Conservation (phyloP, 2,329 filamentous ascomycete genomes). For the Clonostachys sp. region DNA sequence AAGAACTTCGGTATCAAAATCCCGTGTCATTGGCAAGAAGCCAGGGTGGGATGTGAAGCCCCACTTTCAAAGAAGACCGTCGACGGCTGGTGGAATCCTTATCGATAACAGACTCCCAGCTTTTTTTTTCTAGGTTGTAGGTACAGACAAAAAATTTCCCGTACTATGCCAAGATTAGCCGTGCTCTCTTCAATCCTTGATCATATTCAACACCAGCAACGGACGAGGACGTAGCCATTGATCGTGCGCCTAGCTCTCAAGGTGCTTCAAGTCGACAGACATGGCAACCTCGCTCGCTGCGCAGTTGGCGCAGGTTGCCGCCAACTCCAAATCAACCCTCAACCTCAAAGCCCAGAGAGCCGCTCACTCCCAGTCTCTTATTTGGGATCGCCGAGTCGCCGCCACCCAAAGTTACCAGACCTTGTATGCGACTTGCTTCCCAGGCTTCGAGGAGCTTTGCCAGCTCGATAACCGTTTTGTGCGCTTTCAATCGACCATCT, state of each 20-base stretch:
- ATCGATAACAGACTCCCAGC: too few relatives aligned
- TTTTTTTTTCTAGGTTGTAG: too few relatives aligned
- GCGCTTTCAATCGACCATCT: conserved; percentile 72
- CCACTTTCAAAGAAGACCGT: too few relatives aligned
- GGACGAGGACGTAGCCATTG: not conserved
- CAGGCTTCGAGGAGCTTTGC: conserved; percentile 90
- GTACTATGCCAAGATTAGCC: too few relatives aligned
- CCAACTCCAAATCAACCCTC: conserved; percentile 83
- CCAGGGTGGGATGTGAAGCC: too few relatives aligned
- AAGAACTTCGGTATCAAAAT: too few relatives aligned
- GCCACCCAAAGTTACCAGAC: conserved; percentile 86
- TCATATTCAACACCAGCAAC: not conserved
- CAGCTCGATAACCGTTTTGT: conserved; percentile 76
- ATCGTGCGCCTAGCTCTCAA: not conserved
- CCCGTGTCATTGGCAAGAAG: too few relatives aligned
- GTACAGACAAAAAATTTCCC: too few relatives aligned
- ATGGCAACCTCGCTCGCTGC: conserved; percentile 88
- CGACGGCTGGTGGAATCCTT: too few relatives aligned
- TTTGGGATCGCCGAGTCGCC: conserved; percentile 84
- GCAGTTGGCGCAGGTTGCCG: conserved; percentile 90
- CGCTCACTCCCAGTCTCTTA: conserved; percentile 87
- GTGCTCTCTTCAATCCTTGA: too few relatives aligned
- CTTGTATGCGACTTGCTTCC: conserved; percentile 79
- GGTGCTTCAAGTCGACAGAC: conserved; percentile 2
- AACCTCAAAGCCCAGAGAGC: conserved; percentile 91